These are phyloP conservation scores for Tolypocladium sp. DNA, from an alignment of 2,329 filamentous ascomycete species.

Conservation along the genomic window DNA sequence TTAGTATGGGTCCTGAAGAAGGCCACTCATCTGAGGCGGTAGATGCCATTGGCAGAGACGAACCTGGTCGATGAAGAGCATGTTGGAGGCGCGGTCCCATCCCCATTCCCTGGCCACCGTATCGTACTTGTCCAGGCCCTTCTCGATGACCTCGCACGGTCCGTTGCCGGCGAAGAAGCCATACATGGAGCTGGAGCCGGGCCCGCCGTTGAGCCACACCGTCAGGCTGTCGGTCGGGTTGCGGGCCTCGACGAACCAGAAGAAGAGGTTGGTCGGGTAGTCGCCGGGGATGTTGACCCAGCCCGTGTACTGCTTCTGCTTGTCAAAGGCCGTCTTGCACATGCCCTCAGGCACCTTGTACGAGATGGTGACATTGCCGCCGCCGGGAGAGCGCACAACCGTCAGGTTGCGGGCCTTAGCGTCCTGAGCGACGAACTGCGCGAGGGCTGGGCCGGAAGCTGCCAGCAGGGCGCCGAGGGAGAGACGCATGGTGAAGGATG, in stretches of 20 bases:
- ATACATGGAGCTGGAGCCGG: slow-evolving; percentile 55
- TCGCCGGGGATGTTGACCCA: slow-evolving; percentile 55
- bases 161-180: slow-evolving; percentile 55
- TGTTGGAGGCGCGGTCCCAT: slow-evolving; percentile 50
- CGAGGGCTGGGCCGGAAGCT: slow-evolving; percentile 8
- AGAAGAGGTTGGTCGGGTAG: slow-evolving; percentile 42
- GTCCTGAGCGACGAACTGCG: slow-evolving; percentile 24
- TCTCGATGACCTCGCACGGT: slow-evolving; percentile 40
- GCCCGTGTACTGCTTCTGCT: slow-evolving; percentile 61
- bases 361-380: slow-evolving; percentile 55
- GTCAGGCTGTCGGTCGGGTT: slow-evolving; percentile 33
- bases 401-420: slow-evolving; percentile 33
- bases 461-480: slow-evolving; percentile 9
- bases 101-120: slow-evolving; percentile 53
- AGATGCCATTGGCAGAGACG: slow-evolving; percentile 3
- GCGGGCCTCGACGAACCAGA: slow-evolving; percentile 40
- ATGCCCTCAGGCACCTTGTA: slow-evolving; percentile 55
- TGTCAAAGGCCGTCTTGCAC: slow-evolving; percentile 55
- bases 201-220: slow-evolving; percentile 61
- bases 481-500: slow-evolving; percentile 7
- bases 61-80: slow-evolving; percentile 50
- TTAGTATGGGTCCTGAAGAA: not conserved
- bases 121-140: slow-evolving; percentile 36
- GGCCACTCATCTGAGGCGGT: not conserved
- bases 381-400: slow-evolving; percentile 51